Evolutionary conservation across 495 filamentous ascomycete genomes (phyloP), one percentile per base, ranked within the genome.

Genomic region (Annulohypoxylon maeteangense): DNA sequence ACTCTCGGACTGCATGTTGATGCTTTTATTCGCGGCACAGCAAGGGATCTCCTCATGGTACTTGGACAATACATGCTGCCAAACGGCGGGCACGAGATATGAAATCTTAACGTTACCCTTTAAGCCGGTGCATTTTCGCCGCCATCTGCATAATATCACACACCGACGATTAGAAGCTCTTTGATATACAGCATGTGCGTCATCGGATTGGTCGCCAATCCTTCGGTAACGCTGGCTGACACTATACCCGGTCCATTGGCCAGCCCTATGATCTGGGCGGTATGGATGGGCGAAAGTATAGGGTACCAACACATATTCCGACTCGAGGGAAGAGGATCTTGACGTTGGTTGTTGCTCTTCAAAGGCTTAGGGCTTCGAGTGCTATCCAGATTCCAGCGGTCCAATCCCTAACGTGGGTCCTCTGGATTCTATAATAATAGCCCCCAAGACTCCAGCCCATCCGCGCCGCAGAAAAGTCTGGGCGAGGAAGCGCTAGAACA

Each of bases 231-330:
- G 62, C 70, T 63, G 56, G 62, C 70, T 63, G 65, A 69, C 61
- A 66, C 5, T 36, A 44, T 36, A 65, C 55, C 50, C 42, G 54
- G 51, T 58, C 56, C 57, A 69, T 73, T 65, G 65, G 62, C 70
- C 70, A 73, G 70, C 70, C 70, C 70, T 73, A 73, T 69, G 70
- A 66, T 57, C 55, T 60, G 31, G 57, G 50, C 29, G 56, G 42
- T 55, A 67, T 63, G 67, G 67, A 50, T 70, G 29, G 45, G 12
- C 7, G 25, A 64, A 55, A 57, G 38, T 53, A 38, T 32, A 16
- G 4, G 36, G 51, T 8, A 65, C 40, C 32, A 42, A 25, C 5
- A 57, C 58, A 40, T 20, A 38, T 27, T 10, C 29, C 23, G 29
- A 25, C 31, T 3, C 36, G 22, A 27, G 34, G 8, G 47, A 59